These are phyloP conservation scores for Tricholoma furcatifolium DNA, from an alignment of 768 basidiomycete genomes.

Conservation along the genomic window DNA sequence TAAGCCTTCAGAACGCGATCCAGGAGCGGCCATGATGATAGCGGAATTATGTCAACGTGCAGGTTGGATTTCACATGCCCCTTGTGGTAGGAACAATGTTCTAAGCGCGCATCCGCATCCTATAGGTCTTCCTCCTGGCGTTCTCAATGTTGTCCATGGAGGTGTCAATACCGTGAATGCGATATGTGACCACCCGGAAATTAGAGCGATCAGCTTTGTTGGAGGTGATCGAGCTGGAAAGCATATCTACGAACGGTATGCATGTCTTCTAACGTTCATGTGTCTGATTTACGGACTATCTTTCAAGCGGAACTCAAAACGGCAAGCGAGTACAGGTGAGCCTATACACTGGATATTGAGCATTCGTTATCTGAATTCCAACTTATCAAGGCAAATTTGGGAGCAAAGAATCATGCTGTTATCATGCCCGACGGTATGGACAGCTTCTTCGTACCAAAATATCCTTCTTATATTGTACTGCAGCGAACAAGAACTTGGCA, in stretches of 20 bases:
- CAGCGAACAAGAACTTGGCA: constrained; percentile 89
- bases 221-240: constrained; percentile 91
- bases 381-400: constrained; percentile 53
- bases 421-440: constrained; percentile 88
- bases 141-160: constrained; percentile 91
- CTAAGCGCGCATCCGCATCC: neutral
- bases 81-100: neutral
- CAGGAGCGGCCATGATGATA: constrained; percentile 97
- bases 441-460: neutral
- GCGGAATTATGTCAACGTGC: constrained; percentile 92
- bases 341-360: neutral
- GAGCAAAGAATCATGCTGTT: constrained; percentile 96
- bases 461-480: neutral
- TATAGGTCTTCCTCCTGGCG: constrained; percentile 77
- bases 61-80: constrained; percentile 34
- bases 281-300: constrained; percentile 4
- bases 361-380: neutral
- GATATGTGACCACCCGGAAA: constrained; percentile 88
- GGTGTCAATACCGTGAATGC: constrained; percentile 87
- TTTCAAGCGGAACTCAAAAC: constrained; percentile 67
- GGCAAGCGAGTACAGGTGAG: constrained; percentile 86
- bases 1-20: constrained; percentile 96
- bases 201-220: constrained; percentile 96
- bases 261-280: neutral
- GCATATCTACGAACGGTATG: constrained; percentile 87